Percentiles rank a stretch among this genome's conserved stretches.
phyloP scores from a whole-genome alignment of 805 yeast species.

The Torulaspora delbrueckii region DNA sequence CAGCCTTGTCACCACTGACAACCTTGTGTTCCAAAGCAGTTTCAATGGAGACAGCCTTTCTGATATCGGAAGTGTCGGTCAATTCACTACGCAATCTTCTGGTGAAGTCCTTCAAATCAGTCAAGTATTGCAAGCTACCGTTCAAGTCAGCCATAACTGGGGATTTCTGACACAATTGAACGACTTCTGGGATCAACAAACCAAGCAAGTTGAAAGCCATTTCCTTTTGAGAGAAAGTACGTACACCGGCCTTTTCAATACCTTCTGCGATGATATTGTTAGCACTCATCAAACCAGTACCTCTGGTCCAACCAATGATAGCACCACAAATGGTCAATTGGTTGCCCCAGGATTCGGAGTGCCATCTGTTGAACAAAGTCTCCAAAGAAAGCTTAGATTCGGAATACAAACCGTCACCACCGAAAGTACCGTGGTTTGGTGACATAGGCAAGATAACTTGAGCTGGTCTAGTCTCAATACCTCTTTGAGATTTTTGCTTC shows the following conservation, averaged over 20 bases:
- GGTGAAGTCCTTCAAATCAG: conserved; percentile 85
- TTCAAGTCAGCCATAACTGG: conserved; percentile 98
- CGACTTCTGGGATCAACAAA: conserved; percentile 80
- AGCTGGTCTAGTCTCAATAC: conserved; percentile 93
- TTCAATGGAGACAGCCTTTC: conserved; percentile 94
- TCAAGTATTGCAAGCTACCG: conserved; percentile 95
- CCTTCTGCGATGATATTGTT: conserved; percentile 98
- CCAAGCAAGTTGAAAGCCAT: conserved; percentile 99
- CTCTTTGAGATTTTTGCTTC: conserved; percentile 68
- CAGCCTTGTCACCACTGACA: conserved; percentile 83
- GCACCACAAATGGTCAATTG: conserved; percentile 98
- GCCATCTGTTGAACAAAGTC: conserved; percentile 97
- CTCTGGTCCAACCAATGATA: conserved; percentile 99
- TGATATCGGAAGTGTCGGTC: conserved; percentile 80
- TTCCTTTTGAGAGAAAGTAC: conserved; percentile 97
- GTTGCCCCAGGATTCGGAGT: conserved; percentile 93
- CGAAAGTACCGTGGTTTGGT: conserved; percentile 98
- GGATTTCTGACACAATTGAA: conserved; percentile 80
- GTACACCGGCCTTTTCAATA: conserved; percentile 89
- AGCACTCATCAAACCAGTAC: conserved; percentile 97
- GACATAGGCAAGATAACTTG: conserved; percentile 95
- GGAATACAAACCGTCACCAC: conserved; percentile 96
- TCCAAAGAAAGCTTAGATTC: conserved; percentile 95
- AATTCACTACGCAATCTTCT: conserved; percentile 64
- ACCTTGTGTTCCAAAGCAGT: conserved; percentile 78